These are phyloP conservation scores for Sinapis alba DNA, from an alignment of 441 rosid genomes.

Conservation along the genomic window DNA sequence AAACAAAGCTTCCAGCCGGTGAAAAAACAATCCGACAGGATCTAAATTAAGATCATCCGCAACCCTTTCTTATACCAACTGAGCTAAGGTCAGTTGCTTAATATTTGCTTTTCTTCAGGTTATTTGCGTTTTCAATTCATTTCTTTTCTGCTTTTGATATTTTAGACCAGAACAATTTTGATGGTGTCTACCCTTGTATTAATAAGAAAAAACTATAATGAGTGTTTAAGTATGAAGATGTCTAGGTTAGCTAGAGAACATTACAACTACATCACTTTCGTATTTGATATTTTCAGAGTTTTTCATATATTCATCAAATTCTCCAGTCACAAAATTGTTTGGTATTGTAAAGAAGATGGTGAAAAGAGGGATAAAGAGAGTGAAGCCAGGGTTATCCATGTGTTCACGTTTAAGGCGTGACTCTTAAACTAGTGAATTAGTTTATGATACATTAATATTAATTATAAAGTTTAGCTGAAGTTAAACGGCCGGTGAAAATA, in stretches of 20 bases:
- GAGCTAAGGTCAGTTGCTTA: slow-evolving; percentile 48
- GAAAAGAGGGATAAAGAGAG: slow-evolving; percentile 24
- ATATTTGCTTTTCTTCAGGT: slow-evolving; percentile 5
- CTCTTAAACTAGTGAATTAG: background rate
- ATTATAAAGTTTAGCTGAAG: background rate
- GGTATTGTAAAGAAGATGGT: slow-evolving; percentile 6
- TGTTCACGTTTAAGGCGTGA: slow-evolving; percentile 39
- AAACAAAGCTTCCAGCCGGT: background rate
- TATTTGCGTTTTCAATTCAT: background rate
- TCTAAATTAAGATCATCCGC: background rate
- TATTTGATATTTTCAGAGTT: slow-evolving; percentile 9
- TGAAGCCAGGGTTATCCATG: slow-evolving; percentile 21
- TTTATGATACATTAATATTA: no score
- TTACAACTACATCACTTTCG: slow-evolving; percentile 25
- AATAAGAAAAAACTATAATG: background rate
- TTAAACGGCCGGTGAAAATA: background rate
- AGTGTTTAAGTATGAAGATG: background rate
- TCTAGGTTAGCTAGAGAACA: background rate
- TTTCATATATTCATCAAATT: background rate
- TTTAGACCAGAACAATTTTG: background rate
- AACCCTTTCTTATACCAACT: slow-evolving; percentile 76
- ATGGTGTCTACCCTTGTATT: background rate
- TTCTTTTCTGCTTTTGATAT: background rate
- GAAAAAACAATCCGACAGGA: background rate
- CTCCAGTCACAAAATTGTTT: background rate